Evolutionary conservation across 176 grass and related monocot species (phyloP).

Genomic region (Rhynchospora pubera): DNA sequence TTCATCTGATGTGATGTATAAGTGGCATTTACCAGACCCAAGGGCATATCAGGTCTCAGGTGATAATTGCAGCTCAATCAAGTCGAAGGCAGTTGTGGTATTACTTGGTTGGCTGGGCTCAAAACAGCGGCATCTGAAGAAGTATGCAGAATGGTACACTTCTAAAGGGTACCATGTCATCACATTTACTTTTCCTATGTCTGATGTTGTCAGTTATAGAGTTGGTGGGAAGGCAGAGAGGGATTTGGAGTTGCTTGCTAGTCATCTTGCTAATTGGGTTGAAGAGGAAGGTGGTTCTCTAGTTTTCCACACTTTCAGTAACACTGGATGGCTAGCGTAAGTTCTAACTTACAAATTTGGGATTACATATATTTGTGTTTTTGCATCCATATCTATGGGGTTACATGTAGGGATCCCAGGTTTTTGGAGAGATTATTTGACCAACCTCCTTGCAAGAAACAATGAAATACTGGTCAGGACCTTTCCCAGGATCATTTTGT

Average conservation of each 20-base stretch:
- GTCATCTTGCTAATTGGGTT: conserved; percentile 74
- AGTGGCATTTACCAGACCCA: conserved; percentile 78
- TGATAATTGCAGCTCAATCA: conserved; percentile 2
- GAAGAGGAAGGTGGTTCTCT: conserved; percentile 69
- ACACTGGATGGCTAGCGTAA: conserved; percentile 94
- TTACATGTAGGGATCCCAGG: not conserved
- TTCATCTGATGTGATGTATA: conserved; percentile 49
- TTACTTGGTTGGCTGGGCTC: conserved; percentile 93
- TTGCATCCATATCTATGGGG: not conserved
- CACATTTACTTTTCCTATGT: conserved; percentile 84
- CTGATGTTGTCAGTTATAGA: conserved; percentile 73
- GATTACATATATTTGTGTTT: not conserved
- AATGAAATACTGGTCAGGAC: not conserved
- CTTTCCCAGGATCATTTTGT: not conserved
- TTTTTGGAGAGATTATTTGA: not conserved
- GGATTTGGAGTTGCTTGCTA: conserved; percentile 52
- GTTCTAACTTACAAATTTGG: not conserved
- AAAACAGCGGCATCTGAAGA: conserved; percentile 84
- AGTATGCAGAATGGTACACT: conserved; percentile 84
- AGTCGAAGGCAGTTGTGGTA: conserved; percentile 64
- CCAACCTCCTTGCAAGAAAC: not conserved
- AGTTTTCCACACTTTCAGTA: conserved; percentile 94
- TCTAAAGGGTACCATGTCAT: conserved; percentile 75
- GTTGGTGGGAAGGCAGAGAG: conserved; percentile 60
- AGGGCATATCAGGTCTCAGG: not conserved